Percentiles rank a stretch among this genome's conserved stretches.
phyloP scores from a whole-genome alignment of 768 basidiomycete species.

The Mycena olivaceomarginata region DNA sequence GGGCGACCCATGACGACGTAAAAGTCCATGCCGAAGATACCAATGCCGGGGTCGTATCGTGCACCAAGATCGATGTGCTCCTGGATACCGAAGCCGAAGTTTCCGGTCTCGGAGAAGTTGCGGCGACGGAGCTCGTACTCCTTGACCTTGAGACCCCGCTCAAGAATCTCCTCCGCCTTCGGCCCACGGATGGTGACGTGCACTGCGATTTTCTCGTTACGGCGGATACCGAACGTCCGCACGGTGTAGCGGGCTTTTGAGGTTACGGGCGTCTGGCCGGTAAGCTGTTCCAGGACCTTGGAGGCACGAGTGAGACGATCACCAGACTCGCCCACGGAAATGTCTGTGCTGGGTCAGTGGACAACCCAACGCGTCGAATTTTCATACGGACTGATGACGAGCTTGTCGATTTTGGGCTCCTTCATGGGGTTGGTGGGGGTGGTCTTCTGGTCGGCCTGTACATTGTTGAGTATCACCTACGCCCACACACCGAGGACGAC shows the following conservation, averaged over 20 bases:
- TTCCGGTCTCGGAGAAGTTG: conserved; percentile 99
- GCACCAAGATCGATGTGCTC: conserved; percentile 99
- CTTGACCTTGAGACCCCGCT: conserved; percentile 99
- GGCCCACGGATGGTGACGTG: conserved; percentile 99
- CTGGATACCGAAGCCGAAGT: conserved; percentile 99
- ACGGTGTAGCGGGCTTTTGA: conserved; percentile 99
- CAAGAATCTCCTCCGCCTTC: conserved; percentile 99
- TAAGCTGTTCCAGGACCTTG: conserved; percentile 99
- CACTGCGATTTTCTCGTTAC: conserved; percentile 99
- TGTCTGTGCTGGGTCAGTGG: conserved; percentile 76
- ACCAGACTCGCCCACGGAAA: conserved; percentile 99
- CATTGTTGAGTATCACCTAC: conserved; percentile 1
- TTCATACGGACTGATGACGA: conserved; percentile 94
- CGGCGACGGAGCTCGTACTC: conserved; percentile 98
- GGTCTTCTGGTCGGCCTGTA: conserved; percentile 91
- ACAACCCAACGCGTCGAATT: conserved; percentile 27
- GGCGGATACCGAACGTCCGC: conserved; percentile 98
- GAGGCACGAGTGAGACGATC: conserved; percentile 99
- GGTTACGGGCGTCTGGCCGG: conserved; percentile 99
- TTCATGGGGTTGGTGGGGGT: conserved; percentile 95
- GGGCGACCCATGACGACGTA: conserved; percentile 98
- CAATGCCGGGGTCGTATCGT: conserved; percentile 98
- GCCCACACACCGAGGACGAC: background rate
- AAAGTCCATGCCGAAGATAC: conserved; percentile 99
- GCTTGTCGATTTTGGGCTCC: conserved; percentile 98